Evolutionary conservation across 192 early-diverging fungal species (phyloP).

Genomic region (Blastocladiella britannica): DNA sequence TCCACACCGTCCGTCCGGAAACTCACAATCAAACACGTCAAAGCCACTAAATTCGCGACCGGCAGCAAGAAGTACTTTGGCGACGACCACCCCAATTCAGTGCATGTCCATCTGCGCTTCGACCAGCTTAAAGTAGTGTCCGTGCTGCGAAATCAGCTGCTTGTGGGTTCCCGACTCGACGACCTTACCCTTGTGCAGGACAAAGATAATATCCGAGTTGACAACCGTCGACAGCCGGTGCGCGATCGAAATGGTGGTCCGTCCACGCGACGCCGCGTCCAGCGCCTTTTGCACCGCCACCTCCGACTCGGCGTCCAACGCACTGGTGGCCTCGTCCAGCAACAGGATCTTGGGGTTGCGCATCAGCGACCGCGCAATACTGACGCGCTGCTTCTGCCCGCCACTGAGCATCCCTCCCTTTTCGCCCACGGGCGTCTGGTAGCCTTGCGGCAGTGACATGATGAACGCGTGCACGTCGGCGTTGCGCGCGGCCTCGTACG

Average conservation of each 20-base stretch:
- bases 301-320: slow-evolving; percentile 47
- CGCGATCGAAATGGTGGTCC: slow-evolving; percentile 55
- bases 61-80: too few relatives aligned
- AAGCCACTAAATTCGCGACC: too few relatives aligned
- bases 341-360: slow-evolving; percentile 65
- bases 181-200: slow-evolving; percentile 46
- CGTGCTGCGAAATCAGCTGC: slow-evolving; percentile 41
- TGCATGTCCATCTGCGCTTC: slow-evolving; percentile 39
- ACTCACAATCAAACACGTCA: too few relatives aligned
- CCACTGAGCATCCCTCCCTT: slow-evolving; percentile 36
- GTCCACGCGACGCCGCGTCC: slow-evolving; percentile 41
- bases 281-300: slow-evolving; percentile 46
- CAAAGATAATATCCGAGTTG: slow-evolving; percentile 57
- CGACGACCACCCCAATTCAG: slow-evolving; percentile 4
- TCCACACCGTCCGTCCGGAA: too few relatives aligned
- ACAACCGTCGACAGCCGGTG: slow-evolving; percentile 53
- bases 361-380: slow-evolving; percentile 71
- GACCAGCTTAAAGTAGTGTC: slow-evolving; percentile 44
- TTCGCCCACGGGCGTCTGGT: slow-evolving; percentile 20
- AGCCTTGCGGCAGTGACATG: slow-evolving; percentile 17
- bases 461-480: slow-evolving; percentile 38
- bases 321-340: slow-evolving; percentile 65
- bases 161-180: slow-evolving; percentile 60
- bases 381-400: slow-evolving; percentile 65
- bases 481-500: slow-evolving; percentile 16